phyloP scores from a whole-genome alignment of 768 basidiomycete genomes.

The Pleurotus citrinopileatus region DNA sequence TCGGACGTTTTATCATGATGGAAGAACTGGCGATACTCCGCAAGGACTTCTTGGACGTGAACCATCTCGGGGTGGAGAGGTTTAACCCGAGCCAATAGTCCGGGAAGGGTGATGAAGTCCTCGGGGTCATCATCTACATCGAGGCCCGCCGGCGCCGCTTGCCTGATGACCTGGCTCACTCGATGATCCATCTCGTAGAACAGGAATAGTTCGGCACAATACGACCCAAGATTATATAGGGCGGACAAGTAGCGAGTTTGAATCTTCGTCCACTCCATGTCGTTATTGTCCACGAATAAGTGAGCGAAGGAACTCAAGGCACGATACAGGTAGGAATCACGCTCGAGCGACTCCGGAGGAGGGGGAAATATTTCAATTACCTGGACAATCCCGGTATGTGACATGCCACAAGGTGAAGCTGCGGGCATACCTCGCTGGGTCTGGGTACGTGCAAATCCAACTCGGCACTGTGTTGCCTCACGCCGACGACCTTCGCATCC shows the following conservation, averaged over 20 bases:
- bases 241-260: conserved; percentile 61
- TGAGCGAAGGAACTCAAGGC: conserved; percentile 33
- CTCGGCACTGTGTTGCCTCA: conserved; percentile 67
- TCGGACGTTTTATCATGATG: conserved; percentile 25
- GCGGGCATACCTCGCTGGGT: conserved; percentile 56
- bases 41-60: conserved; percentile 48
- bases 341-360: conserved; percentile 46
- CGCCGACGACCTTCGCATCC: conserved; percentile 72
- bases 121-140: conserved; percentile 2
- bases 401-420: background rate
- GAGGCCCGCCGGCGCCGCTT: conserved; percentile 15
- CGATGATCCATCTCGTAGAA: conserved; percentile 57
- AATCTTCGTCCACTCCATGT: conserved; percentile 59
- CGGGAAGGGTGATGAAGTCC: conserved; percentile 13
- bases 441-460: conserved; percentile 58
- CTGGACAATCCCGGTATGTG: conserved; percentile 27
- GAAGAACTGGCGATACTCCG: conserved; percentile 38
- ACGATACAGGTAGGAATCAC: conserved; percentile 48
- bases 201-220: conserved; percentile 71
- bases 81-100: conserved; percentile 15
- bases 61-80: conserved; percentile 38
- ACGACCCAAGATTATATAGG: conserved; percentile 63
- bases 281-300: conserved; percentile 49
- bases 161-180: conserved; percentile 34
- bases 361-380: conserved; percentile 53